Base-by-base conservation (phyloP, 176 grass and related monocot genomes). In the Oryza nivara region DNA sequence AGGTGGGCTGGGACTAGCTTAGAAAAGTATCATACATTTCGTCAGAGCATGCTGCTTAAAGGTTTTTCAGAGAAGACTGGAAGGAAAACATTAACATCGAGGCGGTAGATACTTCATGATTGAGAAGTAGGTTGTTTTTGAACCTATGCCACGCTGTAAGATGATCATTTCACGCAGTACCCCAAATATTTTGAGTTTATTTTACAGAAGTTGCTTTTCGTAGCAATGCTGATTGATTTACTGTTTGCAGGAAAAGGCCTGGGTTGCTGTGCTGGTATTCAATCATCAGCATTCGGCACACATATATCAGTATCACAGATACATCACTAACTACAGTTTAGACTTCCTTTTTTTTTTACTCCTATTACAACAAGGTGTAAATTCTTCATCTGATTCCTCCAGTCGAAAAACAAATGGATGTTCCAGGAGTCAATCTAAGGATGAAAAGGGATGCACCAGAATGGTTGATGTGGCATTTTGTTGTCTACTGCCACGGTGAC, bases 1-100 rank as follows among this genome's bases (percentile, higher is more conserved):
- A 90, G 86, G 73, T 98, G 89, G 93, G 96, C 96, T 71, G 91
- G 93, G 72, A 98, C 96, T 80, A 98, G 89, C 80, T 80, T 98
- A 52, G 93, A 98, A 64, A 90, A 77, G 68, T 98, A 98, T 89
- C 83, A 95, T 76, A 65, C 91, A 70, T 98, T 98, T 83, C 93
- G 89, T 64, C 88, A 95, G 85, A 84, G 71, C 30, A 88, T 98
- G 71, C 88, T 93, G 69, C 35, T 88, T 19, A 85, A 78, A 80
- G 83, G 87, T 78, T 88, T 92, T 82, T 45, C 83, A 47, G 84
- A 86, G 73, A 92, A 95, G 36, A 84, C 83, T 74, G 88, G 83
- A 77, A 92, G 83, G 41, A 89, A 92, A 91, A 77, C 25, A 77
- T 88, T 90, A 72, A 87, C 77, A 43, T 83, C 83, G 44, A 78